phyloP scores from a whole-genome alignment of 768 basidiomycete genomes.

The Epithele typhae region DNA sequence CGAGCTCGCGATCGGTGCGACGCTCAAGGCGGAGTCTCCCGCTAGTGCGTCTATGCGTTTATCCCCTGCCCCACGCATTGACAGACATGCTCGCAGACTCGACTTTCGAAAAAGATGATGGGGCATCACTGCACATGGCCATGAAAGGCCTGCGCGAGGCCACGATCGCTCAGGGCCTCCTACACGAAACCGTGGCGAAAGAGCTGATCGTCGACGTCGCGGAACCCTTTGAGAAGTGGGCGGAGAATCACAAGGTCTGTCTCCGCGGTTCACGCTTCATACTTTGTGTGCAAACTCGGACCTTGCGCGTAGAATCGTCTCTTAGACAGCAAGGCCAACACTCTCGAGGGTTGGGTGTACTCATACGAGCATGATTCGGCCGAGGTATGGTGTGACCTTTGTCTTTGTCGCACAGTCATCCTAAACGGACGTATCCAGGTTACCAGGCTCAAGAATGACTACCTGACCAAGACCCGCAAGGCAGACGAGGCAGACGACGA shows the following conservation, averaged over 20 bases:
- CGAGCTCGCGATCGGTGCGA: slow-evolving; percentile 59
- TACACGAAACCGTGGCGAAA: slow-evolving; percentile 64
- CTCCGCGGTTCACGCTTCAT: neutral
- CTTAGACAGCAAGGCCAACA: slow-evolving; percentile 39
- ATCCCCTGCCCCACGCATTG: too few species aligned
- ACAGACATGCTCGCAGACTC: slow-evolving; percentile 33
- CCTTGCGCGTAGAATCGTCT: slow-evolving; percentile 50
- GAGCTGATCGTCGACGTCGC: slow-evolving; percentile 75
- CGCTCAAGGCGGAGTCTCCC: slow-evolving; percentile 48
- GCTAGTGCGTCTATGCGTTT: slow-evolving; percentile 40
- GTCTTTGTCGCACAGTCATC: too few species aligned
- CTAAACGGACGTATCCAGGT: slow-evolving; percentile 28
- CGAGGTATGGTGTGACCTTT: slow-evolving; percentile 40
- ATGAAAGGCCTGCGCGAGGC: slow-evolving; percentile 80
- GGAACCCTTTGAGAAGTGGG: slow-evolving; percentile 81
- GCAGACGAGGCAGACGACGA: slow-evolving; percentile 95
- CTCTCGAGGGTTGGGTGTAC: slow-evolving; percentile 63
- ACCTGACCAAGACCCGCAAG: slow-evolving; percentile 70
- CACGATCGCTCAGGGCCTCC: slow-evolving; percentile 64
- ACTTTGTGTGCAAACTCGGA: slow-evolving; percentile 5
- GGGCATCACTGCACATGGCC: slow-evolving; percentile 74
- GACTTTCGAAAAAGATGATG: slow-evolving; percentile 78
- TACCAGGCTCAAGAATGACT: slow-evolving; percentile 68
- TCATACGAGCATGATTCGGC: slow-evolving; percentile 66
- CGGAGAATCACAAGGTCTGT: slow-evolving; percentile 62